A percentile compares a stretch with the other conserved stretches of the same genome.
phyloP scores from a whole-genome alignment of 805 yeast species.

The Cyberlindnera mississippiensis region DNA sequence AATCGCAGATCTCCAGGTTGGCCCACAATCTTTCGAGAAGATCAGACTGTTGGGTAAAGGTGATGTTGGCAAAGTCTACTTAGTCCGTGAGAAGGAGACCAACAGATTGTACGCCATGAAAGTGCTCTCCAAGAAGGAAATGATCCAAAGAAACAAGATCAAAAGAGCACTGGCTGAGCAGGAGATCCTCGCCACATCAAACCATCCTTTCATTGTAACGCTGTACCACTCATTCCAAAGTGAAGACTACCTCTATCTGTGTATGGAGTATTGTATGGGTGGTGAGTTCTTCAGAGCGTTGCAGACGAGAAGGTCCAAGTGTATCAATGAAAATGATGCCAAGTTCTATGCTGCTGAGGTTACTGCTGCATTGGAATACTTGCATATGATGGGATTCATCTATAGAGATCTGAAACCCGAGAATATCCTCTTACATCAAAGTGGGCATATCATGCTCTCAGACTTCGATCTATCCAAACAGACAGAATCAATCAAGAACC shows the following conservation, averaged over 20 bases:
- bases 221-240: conserved; percentile 95
- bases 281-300: conserved; percentile 97
- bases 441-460: conserved; percentile 96
- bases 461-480: conserved; percentile 96
- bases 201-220: conserved; percentile 96
- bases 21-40: conserved; percentile 84
- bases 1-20: conserved; percentile 75
- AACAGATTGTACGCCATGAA: conserved; percentile 88
- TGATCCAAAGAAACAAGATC: conserved; percentile 92
- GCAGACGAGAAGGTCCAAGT: conserved; percentile 84
- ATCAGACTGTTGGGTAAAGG: conserved; percentile 92
- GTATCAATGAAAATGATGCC: conserved; percentile 85
- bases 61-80: conserved; percentile 94
- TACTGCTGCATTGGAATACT: conserved; percentile 91
- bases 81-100: conserved; percentile 78
- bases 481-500: conserved; percentile 70
- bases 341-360: conserved; percentile 95
- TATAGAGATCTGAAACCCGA: conserved; percentile 97
- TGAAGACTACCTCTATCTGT: conserved; percentile 82
- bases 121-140: conserved; percentile 82
- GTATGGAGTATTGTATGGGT: conserved; percentile 99
- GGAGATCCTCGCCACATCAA: conserved; percentile 90
- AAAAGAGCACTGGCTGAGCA: conserved; percentile 95
- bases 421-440: conserved; percentile 87
- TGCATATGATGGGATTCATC: conserved; percentile 95